Evolutionary conservation across 2,329 filamentous ascomycete genomes (phyloP).

Genomic region (Arthrobotrys iridis): DNA sequence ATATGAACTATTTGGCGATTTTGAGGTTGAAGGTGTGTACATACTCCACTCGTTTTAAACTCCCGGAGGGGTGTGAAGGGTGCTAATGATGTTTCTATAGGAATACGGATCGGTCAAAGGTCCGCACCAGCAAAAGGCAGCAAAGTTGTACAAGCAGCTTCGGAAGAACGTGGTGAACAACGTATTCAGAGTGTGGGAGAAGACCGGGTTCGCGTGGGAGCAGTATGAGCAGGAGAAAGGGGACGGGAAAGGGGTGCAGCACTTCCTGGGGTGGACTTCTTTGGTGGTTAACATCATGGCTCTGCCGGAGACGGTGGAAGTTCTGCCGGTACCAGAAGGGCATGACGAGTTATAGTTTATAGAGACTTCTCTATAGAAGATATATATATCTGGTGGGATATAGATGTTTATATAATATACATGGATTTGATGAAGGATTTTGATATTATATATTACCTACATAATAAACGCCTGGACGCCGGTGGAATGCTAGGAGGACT

Average conservation of each 20-base stretch:
- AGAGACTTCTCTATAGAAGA: neutral
- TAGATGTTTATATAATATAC: neutral
- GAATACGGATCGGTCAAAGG: conserved; percentile 69
- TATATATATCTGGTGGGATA: neutral
- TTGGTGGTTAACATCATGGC: conserved; percentile 97
- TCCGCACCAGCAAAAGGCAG: conserved; percentile 74
- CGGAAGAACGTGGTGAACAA: conserved; percentile 88
- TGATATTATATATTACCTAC: neutral
- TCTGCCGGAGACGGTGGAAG: conserved; percentile 73
- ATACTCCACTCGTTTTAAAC: no score
- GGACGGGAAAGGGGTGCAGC: conserved; percentile 91
- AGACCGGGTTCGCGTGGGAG: conserved; percentile 97
- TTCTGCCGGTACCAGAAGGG: conserved; percentile 60
- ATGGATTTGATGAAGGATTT: neutral
- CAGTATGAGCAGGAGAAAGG: conserved; percentile 97
- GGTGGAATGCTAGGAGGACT: neutral
- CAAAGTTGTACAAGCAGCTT: conserved; percentile 78
- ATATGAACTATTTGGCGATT: conserved; percentile 90
- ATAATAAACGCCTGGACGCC: conserved; percentile 28
- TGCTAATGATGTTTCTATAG: no score
- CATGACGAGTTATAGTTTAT: conserved; percentile 66
- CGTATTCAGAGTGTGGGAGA: conserved; percentile 85
- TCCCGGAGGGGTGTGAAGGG: no score
- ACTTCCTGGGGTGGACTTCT: conserved; percentile 99
- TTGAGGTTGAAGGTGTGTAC: conserved; percentile 76